These are phyloP conservation scores for Trichophyton benhamiae DNA, from an alignment of 2,329 filamentous ascomycete species.

Conservation along the genomic window DNA sequence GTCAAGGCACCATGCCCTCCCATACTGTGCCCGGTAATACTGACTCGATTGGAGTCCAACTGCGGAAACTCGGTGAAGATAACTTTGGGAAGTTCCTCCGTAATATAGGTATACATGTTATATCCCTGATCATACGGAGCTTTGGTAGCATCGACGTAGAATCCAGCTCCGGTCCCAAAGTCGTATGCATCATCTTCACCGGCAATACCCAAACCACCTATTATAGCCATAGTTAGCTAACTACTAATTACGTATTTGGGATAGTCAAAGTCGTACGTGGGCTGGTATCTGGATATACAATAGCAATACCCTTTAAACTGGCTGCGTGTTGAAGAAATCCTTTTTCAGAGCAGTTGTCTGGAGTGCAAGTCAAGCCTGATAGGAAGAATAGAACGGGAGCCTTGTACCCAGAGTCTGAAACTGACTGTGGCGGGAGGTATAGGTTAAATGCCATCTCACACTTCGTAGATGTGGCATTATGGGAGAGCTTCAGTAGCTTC, in stretches of 20 bases:
- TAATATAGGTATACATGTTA: constrained; percentile 89
- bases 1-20: constrained; percentile 92
- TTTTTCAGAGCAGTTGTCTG: constrained; percentile 63
- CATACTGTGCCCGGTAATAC: constrained; percentile 93
- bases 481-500: constrained; percentile 85
- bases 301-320: constrained; percentile 67
- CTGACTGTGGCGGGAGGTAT: constrained; percentile 67
- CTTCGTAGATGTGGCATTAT: constrained; percentile 63
- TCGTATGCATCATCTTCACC: constrained; percentile 84
- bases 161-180: constrained; percentile 83
- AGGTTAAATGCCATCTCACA: constrained; percentile 90
- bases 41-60: constrained; percentile 59
- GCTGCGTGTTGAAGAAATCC: constrained; percentile 87
- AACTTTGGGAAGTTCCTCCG: constrained; percentile 67
- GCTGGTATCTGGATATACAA: constrained; percentile 90
- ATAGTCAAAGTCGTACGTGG: constrained; percentile 47
- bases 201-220: constrained; percentile 61
- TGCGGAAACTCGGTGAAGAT: constrained; percentile 61
- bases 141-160: constrained; percentile 79
- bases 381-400: constrained; percentile 86
- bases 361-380: constrained; percentile 86
- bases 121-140: constrained; percentile 67
- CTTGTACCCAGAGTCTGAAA: constrained; percentile 41
- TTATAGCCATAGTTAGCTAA: not conserved
- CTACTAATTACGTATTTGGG: not conserved